Base-by-base conservation (phyloP, 257 asterid species). In the Fraxinus excelsior region DNA sequence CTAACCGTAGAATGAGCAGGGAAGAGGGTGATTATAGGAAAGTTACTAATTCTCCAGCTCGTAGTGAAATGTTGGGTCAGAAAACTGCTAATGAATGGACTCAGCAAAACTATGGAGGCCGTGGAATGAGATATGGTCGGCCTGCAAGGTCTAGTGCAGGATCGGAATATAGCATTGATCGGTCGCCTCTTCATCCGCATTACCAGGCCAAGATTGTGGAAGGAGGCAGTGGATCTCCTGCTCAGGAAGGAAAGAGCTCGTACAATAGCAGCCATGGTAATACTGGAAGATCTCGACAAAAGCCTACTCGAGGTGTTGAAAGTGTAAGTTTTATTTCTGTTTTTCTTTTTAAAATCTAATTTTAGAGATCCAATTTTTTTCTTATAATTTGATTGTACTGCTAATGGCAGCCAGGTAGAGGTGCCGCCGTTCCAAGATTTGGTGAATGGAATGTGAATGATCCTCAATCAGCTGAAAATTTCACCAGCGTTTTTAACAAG, bases 381-480 rank as follows among this genome's bases (percentile, higher is more conserved):
- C 3, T 62, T 62, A 11, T 62, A 26, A 62, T 62, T 42, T 77
- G 75, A 60, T 77, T 40, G 21, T 35, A 38, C 74, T 77, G 72
- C 29, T 26, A 40, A 70, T 65, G 51, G 71, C 93, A 89, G 97
- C 90, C 93, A 13, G 96, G 87, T 31, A 79, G 83, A 84, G 95
- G 94, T 28, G 93, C 94, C 4, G 91, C 96, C 0, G 91, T 95
- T 77, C 99, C 99, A 70, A 88, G 79, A 87, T 95, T 95, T 71
- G 99, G 99, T 0, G 96, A 84, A 26, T 95, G 99, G 99, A 86
- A 94, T 29, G 97, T 89, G 58, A 88, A 72, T 0, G 81, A 91
- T 76, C 95, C 97, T 64, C 87, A 85, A 67, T 81, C 94, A 2
- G 96, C 97, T 12, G 99, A 93, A 31, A 86, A 92, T 79, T 93